Base-by-base conservation (phyloP, 345 rosid genomes). In the Lagerstroemia speciosa region DNA sequence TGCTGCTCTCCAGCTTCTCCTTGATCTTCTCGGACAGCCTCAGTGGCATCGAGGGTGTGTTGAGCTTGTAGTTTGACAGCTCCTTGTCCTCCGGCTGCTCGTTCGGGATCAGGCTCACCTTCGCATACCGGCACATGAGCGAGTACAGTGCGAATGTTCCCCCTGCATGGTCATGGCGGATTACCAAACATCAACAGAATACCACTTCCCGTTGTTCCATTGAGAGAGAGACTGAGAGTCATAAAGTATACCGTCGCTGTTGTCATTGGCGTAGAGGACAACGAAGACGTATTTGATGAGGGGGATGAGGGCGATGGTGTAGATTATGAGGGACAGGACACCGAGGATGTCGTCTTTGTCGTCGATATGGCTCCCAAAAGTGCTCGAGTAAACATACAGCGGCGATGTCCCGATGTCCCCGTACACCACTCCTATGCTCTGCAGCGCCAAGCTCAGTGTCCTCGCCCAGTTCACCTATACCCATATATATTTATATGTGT, bases 371-470 rank as follows among this genome's bases (percentile, higher is more conserved):
- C 78, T 24, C 0, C 83, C 55, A 74, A 90, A 93, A 65, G 91
- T 81, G 79, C 92, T 83, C 11, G 76, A 61, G 37, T 30, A 86
- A 15, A 90, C 92, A 29, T 90, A 93, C 5, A 93, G 83, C 0
- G 98, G 96, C 0, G 97, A 89, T 5, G 97, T 90, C 48, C 93
- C 93, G 0, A 89, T 86, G 68, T 93, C 98, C 32, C 96, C 92
- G 12, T 86, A 90, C 17, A 87, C 84, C 17, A 89, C 78, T 66
- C 96, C 93, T 1, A 93, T 48, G 81, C 90, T 81, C 43, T 90
- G 96, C 73, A 88, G 86, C 24, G 90, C 90, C 69, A 90, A 73
- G 41, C 80, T 83, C 75, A 92, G 14, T 1, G 90, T 88, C 68
- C 65, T 77, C 48, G 45, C 30, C 98, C 91, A 92, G 38, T 73